These are phyloP conservation scores for Pezicula rhizophila DNA, from an alignment of 2,329 filamentous ascomycete species.

Conservation along the genomic window DNA sequence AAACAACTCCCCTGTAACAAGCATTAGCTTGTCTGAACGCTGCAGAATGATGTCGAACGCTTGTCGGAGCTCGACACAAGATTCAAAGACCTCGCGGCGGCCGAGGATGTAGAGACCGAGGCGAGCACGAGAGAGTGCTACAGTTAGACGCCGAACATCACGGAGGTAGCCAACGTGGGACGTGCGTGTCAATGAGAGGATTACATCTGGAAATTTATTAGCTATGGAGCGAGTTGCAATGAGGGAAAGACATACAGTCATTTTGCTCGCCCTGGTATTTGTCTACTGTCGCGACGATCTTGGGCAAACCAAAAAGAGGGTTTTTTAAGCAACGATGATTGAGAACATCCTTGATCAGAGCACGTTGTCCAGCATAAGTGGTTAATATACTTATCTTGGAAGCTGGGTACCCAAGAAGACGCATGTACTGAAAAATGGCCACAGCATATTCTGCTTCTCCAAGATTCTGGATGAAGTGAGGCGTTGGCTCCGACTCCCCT, in stretches of 20 bases:
- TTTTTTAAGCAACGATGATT: conserved; percentile 77
- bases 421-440: conserved; percentile 95
- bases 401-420: conserved; percentile 82
- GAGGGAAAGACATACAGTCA: conserved; percentile 64
- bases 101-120: conserved; percentile 90
- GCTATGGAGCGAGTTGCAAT: background rate
- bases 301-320: conserved; percentile 80
- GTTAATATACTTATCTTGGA: conserved; percentile 74
- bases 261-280: conserved; percentile 99
- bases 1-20: conserved; percentile 84
- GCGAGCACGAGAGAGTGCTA: conserved; percentile 86
- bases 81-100: conserved; percentile 80
- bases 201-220: conserved; percentile 59
- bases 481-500: conserved; percentile 83
- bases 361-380: conserved; percentile 88
- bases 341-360: conserved; percentile 82
- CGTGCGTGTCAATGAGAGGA: conserved; percentile 87
- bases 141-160: conserved; percentile 87
- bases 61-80: conserved; percentile 78
- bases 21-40: conserved; percentile 72
- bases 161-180: conserved; percentile 86
- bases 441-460: conserved; percentile 97
- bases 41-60: conserved; percentile 75
- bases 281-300: conserved; percentile 89
- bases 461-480: conserved; percentile 93